phyloP scores from a whole-genome alignment of 192 early-diverging fungal species.

The Podila horticola region DNA sequence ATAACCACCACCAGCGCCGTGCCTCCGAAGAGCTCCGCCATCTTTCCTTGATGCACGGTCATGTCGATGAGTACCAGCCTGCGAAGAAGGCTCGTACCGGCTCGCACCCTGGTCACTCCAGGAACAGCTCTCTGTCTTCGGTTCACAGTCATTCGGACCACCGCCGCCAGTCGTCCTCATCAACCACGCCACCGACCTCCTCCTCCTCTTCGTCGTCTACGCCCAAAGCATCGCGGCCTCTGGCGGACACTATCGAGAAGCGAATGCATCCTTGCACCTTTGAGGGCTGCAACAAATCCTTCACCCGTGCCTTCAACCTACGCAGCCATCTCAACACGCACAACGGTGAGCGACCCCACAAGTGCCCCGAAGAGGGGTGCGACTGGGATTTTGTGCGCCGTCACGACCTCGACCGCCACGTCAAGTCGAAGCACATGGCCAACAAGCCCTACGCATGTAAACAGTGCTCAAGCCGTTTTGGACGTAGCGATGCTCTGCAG shows the following conservation, averaged over 20 bases:
- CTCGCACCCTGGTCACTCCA: conserved; percentile 18
- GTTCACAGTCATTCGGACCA: conserved; percentile 26
- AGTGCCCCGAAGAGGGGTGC: conserved; percentile 72
- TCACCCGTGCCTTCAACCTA: conserved; percentile 89
- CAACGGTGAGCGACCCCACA: conserved; percentile 77
- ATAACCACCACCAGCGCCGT: background rate
- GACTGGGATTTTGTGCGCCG: conserved; percentile 75
- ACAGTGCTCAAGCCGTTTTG: conserved; percentile 75
- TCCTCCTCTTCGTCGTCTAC: conserved; percentile 4
- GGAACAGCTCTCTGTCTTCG: conserved; percentile 42
- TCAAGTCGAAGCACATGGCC: conserved; percentile 68
- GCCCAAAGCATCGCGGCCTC: conserved; percentile 8
- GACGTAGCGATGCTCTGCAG: conserved; percentile 79
- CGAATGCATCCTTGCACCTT: conserved; percentile 49
- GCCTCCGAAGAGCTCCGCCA: conserved; percentile 3
- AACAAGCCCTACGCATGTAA: conserved; percentile 69
- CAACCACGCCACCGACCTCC: conserved; percentile 16
- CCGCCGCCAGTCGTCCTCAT: background rate
- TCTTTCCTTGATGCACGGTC: background rate
- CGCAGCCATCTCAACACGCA: conserved; percentile 85
- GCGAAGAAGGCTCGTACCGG: background rate
- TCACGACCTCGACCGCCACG: conserved; percentile 83
- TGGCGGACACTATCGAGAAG: conserved; percentile 38
- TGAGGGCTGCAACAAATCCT: conserved; percentile 78
- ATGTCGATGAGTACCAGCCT: background rate